Base-by-base conservation (phyloP, 768 basidiomycete species). In the Tricholoma bakamatsutake region DNA sequence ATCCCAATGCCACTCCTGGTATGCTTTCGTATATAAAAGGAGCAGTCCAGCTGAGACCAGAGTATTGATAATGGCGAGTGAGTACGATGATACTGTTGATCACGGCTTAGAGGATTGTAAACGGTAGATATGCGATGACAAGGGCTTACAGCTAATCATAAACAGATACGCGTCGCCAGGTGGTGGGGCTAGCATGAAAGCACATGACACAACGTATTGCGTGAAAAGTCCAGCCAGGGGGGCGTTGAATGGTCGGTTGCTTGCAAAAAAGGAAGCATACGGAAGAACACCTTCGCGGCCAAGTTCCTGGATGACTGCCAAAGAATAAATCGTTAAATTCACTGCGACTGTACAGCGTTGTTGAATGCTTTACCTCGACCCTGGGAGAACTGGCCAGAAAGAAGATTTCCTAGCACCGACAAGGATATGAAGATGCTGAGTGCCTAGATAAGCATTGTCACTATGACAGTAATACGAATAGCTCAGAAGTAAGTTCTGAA, bases 111-210 rank as follows among this genome's bases (percentile, higher is more conserved):
- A 9, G 8, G 28, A 13, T 4, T 15, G 21, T 6, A 13, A 27
- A 27, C 24, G 8, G 12, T 15, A 17, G 17, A 47, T 30, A 8
- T 45, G 5, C 18, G 21, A 17, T 48, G n/a, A 9, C 6, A 30
- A 2, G 15, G 18, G 66, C 85, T 58, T 51, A 85, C 87, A 64
- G 62, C 81, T 86, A 54, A 87, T 74, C 61, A 84, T 75, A 67
- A 91, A 88, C 30, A 82, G 74, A 62, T 88, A 91, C 0, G 85
- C 86, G 60, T 90, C 88, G 2, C 90, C 88, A 0, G 85, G 78
- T 0, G 88, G 89, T 0, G 84, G 74, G 1, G 75, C 73, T 5
- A 82, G 61, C 47, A 86, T 71, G 54, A 87, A 72, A 10, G 76
- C 59, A 18, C 80, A 76, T 0, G 85, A 87, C 13, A 87, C 62